A percentile compares a stretch with the other conserved stretches of the same genome.
Conservation (phyloP, 352 stramenopile genomes). For the Phytopythium boreale region DNA sequence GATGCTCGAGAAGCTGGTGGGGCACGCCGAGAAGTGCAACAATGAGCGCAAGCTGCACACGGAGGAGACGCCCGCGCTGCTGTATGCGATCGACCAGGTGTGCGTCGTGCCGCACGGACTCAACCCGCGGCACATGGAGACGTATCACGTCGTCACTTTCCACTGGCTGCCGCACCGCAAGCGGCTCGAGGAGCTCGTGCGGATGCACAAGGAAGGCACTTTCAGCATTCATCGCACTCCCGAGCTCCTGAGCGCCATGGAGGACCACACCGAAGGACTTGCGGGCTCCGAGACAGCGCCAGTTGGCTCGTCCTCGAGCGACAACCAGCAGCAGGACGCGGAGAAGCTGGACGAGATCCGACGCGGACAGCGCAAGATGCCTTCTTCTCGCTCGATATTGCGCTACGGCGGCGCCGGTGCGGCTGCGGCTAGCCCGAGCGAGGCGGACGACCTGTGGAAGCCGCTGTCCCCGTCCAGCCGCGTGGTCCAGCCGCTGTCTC, state of each 20-base stretch:
- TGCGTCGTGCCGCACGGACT: slow-evolving; percentile 57
- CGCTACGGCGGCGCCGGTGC: slow-evolving; percentile 22
- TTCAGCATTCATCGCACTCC: slow-evolving; percentile 79
- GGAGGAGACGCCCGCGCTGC: slow-evolving; percentile 54
- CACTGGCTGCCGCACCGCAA: slow-evolving; percentile 53
- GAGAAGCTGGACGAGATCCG: slow-evolving; percentile 65
- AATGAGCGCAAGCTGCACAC: slow-evolving; percentile 79
- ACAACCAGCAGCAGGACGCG: slow-evolving; percentile 31
- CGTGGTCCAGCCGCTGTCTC: slow-evolving; percentile 40
- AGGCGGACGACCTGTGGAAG: slow-evolving; percentile 36
- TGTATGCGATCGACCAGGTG: slow-evolving; percentile 60
- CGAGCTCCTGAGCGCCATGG: slow-evolving; percentile 60
- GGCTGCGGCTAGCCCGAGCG: slow-evolving; percentile 13
- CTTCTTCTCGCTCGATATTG: slow-evolving; percentile 34
- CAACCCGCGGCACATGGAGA: slow-evolving; percentile 37
- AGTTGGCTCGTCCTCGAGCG: slow-evolving; percentile 16
- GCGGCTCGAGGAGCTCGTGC: slow-evolving; percentile 55
- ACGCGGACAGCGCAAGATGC: slow-evolving; percentile 48
- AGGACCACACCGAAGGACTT: slow-evolving; percentile 63
- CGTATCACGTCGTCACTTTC: slow-evolving; percentile 63
- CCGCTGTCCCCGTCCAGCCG: slow-evolving; percentile 54
- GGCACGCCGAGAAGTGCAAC: slow-evolving; percentile 51
- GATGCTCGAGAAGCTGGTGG: slow-evolving; percentile 50
- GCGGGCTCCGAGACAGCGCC: slow-evolving; percentile 39
- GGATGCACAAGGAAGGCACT: slow-evolving; percentile 74